Evolutionary conservation across 306 rosid species (phyloP).

Genomic region (Rosa multiflora): DNA sequence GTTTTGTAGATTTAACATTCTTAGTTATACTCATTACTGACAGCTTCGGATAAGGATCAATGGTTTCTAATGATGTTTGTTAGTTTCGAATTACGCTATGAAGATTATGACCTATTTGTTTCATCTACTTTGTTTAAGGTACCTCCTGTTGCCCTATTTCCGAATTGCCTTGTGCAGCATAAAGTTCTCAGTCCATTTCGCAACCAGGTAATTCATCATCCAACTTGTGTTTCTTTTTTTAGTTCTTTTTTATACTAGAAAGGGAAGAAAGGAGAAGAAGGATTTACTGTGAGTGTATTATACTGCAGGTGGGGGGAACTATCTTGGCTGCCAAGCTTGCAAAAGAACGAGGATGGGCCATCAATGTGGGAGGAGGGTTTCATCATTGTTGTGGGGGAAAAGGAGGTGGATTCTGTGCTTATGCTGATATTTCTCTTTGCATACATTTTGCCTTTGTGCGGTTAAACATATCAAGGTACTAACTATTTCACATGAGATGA

Average conservation of each 20-base stretch:
- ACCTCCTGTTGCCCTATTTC: conserved; percentile 77
- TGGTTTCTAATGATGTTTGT: not conserved
- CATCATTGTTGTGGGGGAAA: conserved; percentile 81
- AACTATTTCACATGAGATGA: not conserved
- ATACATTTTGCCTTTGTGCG: conserved; percentile 72
- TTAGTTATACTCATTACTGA: not conserved
- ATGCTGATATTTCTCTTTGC: conserved; percentile 87
- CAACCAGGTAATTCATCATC: conserved; percentile 56
- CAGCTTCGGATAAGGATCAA: conserved; percentile 1
- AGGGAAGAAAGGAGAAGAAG: not conserved
- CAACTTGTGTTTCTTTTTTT: conserved; percentile 2
- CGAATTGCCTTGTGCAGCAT: conserved; percentile 67
- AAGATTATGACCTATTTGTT: conserved; percentile 11
- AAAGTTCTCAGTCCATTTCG: conserved; percentile 82
- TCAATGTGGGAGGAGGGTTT: conserved; percentile 95
- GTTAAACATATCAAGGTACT: conserved; percentile 78
- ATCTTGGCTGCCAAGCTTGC: conserved; percentile 88
- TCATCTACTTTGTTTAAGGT: conserved; percentile 52
- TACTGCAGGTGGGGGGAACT: conserved; percentile 83
- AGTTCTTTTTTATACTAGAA: not conserved
- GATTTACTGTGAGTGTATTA: conserved; percentile 22
- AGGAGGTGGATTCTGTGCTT: conserved; percentile 93
- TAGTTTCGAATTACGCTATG: conserved; percentile 3
- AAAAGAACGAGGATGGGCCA: conserved; percentile 92
- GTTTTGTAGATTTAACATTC: too few relatives aligned